A percentile compares a stretch with the other conserved stretches of the same genome.
phyloP scores from a whole-genome alignment of 2,329 filamentous ascomycete species.

The Lachnellula willkommii region DNA sequence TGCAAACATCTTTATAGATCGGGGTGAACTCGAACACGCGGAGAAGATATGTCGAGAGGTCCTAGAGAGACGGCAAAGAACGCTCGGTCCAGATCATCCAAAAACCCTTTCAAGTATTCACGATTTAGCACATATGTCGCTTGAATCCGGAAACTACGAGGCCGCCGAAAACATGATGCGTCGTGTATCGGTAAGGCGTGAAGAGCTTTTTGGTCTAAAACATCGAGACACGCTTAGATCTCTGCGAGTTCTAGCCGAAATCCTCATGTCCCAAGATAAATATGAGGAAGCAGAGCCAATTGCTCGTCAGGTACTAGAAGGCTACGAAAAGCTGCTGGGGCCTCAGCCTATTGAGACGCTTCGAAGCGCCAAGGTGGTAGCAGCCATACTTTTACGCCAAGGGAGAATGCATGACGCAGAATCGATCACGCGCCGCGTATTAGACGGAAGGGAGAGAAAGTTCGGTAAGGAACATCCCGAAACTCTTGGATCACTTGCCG shows the following conservation, averaged over 20 bases:
- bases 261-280: not conserved
- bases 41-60: not conserved
- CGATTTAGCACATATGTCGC: not conserved
- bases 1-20: accelerated
- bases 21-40: not conserved
- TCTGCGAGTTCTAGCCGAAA: not conserved
- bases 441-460: not conserved
- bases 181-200: not conserved
- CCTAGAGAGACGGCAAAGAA: not conserved
- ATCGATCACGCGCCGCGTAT: not conserved
- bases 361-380: not conserved
- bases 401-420: not conserved
- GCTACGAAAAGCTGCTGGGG: not conserved
- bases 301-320: not conserved
- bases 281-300: not conserved
- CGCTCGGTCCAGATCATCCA: not conserved
- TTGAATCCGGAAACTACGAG: not conserved
- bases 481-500: not conserved
- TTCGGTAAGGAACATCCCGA: not conserved
- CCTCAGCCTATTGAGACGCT: not conserved
- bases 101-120: not conserved
- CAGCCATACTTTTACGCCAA: not conserved
- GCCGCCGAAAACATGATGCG: not conserved
- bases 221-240: not conserved
- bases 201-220: not conserved